Evolutionary conservation across 1,284 basidiomycete species (phyloP).

Genomic region (Cryptococcus neoformans): DNA sequence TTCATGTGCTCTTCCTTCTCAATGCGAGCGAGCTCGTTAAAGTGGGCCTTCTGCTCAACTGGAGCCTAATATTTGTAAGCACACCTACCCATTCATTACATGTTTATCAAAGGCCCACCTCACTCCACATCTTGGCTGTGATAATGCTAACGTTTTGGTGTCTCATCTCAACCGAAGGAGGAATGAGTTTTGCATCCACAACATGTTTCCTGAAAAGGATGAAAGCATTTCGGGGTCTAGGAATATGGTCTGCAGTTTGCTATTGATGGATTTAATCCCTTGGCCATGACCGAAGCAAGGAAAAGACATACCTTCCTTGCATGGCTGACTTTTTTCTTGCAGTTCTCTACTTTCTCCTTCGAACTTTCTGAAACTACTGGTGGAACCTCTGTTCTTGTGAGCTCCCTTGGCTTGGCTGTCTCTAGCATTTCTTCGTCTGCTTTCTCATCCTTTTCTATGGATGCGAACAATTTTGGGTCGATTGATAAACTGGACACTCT

Average conservation of each 20-base stretch:
- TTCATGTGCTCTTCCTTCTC: conserved; percentile 73
- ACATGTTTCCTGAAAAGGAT: conserved; percentile 91
- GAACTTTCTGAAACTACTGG: conserved; percentile 1
- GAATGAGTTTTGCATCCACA: conserved; percentile 70
- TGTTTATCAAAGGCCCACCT: conserved; percentile 14
- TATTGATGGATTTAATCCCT: conserved; percentile 3
- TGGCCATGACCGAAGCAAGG: not conserved
- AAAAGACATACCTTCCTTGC: conserved; percentile 35
- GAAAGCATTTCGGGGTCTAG: conserved; percentile 90
- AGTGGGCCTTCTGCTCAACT: conserved; percentile 51
- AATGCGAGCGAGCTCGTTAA: conserved; percentile 68
- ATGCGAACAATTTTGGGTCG: conserved; percentile 25
- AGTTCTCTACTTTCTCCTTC: conserved; percentile 2
- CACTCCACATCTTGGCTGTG: conserved; percentile 46
- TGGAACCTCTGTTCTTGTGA: conserved; percentile 15
- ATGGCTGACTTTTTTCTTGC: conserved; percentile 34
- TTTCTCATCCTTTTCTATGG: conserved; percentile 7
- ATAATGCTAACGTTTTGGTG: conserved; percentile 59
- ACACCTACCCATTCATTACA: conserved; percentile 14
- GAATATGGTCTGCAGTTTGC: conserved; percentile 67
- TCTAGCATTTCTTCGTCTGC: conserved; percentile 9
- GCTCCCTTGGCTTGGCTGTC: conserved; percentile 7
- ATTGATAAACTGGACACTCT: conserved; percentile 19
- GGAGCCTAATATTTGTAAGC: conserved; percentile 18
- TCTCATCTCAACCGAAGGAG: conserved; percentile 75